phyloP scores from a whole-genome alignment of 2,329 filamentous ascomycete genomes.

The Achaetomium macrosporum region DNA sequence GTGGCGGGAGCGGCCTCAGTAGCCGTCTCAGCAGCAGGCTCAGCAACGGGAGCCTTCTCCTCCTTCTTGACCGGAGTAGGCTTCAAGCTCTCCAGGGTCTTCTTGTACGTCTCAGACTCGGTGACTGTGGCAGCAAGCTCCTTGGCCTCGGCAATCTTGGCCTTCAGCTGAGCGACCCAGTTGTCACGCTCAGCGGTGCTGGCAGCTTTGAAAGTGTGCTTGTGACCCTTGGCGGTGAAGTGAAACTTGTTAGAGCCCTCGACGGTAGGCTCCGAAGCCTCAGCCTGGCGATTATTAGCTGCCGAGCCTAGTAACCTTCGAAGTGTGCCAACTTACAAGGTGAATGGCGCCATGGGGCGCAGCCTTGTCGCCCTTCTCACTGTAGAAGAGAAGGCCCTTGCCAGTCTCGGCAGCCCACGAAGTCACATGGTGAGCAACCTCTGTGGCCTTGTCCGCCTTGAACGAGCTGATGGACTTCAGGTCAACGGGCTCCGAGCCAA shows the following conservation, averaged over 20 bases:
- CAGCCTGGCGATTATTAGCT: conserved; percentile 37
- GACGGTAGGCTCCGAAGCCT: conserved; percentile 64
- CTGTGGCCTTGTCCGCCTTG: conserved; percentile 78
- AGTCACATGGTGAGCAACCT: conserved; percentile 67
- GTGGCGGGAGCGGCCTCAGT: conserved; percentile 32
- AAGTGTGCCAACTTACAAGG: conserved; percentile 55
- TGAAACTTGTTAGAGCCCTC: conserved; percentile 77
- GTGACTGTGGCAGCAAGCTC: conserved; percentile 66
- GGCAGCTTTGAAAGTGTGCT: conserved; percentile 87
- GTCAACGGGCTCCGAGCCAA: conserved; percentile 67
- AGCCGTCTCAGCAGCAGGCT: conserved; percentile 29
- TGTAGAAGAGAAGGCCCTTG: conserved; percentile 89
- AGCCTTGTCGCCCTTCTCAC: conserved; percentile 79
- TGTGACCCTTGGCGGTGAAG: conserved; percentile 78
- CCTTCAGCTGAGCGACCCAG: conserved; percentile 82
- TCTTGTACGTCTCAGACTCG: conserved; percentile 83
- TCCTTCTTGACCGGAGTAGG: conserved; percentile 41
- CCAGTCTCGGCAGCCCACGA: conserved; percentile 92
- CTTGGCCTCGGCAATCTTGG: conserved; percentile 80
- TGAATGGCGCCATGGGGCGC: conserved; percentile 77
- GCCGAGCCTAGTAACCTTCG: conserved; percentile 23
- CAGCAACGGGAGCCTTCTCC: conserved; percentile 37
- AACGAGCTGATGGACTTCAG: conserved; percentile 69
- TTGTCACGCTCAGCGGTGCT: conserved; percentile 74
- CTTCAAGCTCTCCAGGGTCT: conserved; percentile 66